phyloP scores from a whole-genome alignment of 352 stramenopile species.

The Pythium guiyangense region DNA sequence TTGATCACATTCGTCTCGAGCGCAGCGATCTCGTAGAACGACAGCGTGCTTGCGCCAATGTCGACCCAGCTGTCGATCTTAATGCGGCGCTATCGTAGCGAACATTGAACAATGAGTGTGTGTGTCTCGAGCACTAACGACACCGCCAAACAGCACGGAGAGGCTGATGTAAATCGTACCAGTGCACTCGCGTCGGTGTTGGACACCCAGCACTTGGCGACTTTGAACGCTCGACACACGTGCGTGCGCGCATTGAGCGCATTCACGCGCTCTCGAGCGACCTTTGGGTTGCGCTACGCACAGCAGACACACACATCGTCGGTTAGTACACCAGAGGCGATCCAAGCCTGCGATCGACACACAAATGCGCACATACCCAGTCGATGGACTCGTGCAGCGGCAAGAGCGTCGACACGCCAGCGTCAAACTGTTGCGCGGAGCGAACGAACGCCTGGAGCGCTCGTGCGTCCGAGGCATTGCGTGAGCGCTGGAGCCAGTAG shows the following conservation, averaged over 20 bases:
- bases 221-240: constrained; percentile 18
- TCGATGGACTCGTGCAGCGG: constrained; percentile 29
- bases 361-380: constrained; percentile 24
- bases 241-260: constrained; percentile 19
- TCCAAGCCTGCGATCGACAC: not conserved
- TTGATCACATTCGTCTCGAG: constrained; percentile 48
- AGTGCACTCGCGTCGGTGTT: constrained; percentile 12
- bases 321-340: not conserved
- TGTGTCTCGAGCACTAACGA: not conserved
- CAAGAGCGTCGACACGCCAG: constrained; percentile 26
- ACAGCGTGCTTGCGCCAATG: constrained; percentile 35
- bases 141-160: not conserved
- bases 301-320: not conserved
- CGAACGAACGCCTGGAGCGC: constrained; percentile 7
- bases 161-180: constrained; percentile 13
- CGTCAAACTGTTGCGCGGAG: constrained; percentile 19
- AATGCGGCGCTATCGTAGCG: constrained; percentile 23
- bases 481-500: constrained; percentile 22
- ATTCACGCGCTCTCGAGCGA: constrained; percentile 22
- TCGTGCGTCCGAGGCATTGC: not conserved
- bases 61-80: constrained; percentile 51
- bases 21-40: constrained; percentile 41
- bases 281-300: constrained; percentile 11
- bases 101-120: not conserved
- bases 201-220: constrained; percentile 31